Evolutionary conservation across 1,139 yeast species (phyloP), one percentile per base, ranked within the genome.

Genomic region (Pichia sp.): DNA sequence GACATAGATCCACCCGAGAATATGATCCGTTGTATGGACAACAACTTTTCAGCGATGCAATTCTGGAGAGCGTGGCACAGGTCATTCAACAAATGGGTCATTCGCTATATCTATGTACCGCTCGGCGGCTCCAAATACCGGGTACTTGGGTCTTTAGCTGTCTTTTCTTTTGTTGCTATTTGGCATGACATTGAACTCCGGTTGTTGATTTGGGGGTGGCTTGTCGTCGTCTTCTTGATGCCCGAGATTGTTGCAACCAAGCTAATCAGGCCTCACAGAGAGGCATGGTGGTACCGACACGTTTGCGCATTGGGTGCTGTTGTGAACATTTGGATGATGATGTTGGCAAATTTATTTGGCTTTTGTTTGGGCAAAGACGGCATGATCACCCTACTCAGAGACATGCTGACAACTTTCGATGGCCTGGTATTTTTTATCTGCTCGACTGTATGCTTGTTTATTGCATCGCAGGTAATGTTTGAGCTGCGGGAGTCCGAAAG

Each of bases 31-130:
- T 91, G 99, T 66, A 89, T 95, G 82, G 87, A 89, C 67, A 89
- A 95, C 68, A 95, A 93, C 68, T 93, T 85, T 67, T 86, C 96
- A 25, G 95, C 97, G 0, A 69, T 88, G 56, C 90, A 95, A 10
- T 95, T 95, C 67, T 95, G 99, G 99, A 79, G 99, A 64, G 95
- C 97, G 2, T 95, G 99, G 99, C 99, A 95, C 67, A 78, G 98
- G 61, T 86, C 96, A 41, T 95, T 75, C 71, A 91, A 93, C 70
- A 79, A 87, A 60, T 95, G 97, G 96, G 85, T 88, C 42, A 77
- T 87, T 18, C 75, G 96, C 57, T 77, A 78, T 57, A 78, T 93
- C 45, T 93, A 93, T 63, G 77, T 91, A 21, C 98, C 98, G 2
- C 71, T 93, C 55, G 98, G 98, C 4, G 96, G 97, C 0, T 78